Evolutionary conservation across 306 rosid species (phyloP).

Genomic region (Medicago lupulina): DNA sequence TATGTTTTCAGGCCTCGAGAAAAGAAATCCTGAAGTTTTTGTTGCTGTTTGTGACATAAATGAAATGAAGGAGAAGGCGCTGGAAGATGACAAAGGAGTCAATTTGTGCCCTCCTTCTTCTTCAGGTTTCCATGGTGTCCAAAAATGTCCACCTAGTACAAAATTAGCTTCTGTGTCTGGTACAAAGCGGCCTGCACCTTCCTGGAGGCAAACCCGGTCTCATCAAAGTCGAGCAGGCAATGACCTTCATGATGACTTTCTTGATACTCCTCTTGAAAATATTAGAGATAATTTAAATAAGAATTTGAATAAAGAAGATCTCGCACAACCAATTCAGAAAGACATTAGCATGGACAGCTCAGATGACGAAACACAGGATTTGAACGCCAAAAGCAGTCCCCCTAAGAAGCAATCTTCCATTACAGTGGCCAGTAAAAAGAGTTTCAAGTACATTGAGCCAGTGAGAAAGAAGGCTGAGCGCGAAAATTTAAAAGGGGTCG

Average conservation of each 20-base stretch:
- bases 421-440: conserved; percentile 48
- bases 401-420: conserved; percentile 58
- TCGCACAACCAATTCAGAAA: conserved; percentile 39
- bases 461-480: conserved; percentile 95
- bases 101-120: conserved; percentile 49
- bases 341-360: conserved; percentile 53
- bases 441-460: conserved; percentile 82
- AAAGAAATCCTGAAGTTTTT: conserved; percentile 49
- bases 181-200: conserved; percentile 72
- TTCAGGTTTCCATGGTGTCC: conserved; percentile 40
- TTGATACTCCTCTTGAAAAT: conserved; percentile 84
- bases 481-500: conserved; percentile 86
- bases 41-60: conserved; percentile 39
- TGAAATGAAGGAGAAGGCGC: conserved; percentile 51
- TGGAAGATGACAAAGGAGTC: conserved; percentile 48
- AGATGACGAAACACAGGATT: conserved; percentile 88
- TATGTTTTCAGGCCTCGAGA: conserved; percentile 53
- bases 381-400: conserved; percentile 56
- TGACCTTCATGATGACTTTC: conserved; percentile 95
- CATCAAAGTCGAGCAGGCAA: conserved; percentile 69
- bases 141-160: conserved; percentile 49
- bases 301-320: conserved; percentile 47
- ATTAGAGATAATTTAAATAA: conserved; percentile 70
- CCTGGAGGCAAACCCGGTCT: conserved; percentile 84
- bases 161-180: conserved; percentile 58